A percentile compares a stretch with the other conserved stretches of the same genome.
phyloP scores from a whole-genome alignment of 305 asterid species.

The Fraxinus ornus region DNA sequence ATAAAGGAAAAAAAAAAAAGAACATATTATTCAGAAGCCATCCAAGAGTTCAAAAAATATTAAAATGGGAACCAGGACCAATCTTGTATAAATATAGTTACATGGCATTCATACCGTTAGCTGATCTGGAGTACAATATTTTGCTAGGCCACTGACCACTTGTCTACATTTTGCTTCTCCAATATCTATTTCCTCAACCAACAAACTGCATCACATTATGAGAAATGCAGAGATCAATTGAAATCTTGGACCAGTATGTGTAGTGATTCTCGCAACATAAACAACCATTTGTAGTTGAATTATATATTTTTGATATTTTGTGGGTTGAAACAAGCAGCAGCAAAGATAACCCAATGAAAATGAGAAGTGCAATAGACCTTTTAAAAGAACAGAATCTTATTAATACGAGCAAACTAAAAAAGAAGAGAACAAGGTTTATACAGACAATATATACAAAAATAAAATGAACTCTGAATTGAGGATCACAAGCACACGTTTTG shows the following conservation, averaged over 20 bases:
- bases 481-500: not conserved
- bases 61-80: constrained; percentile 12
- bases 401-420: not conserved
- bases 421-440: not conserved
- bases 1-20: constrained; percentile 14
- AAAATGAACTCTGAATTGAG: not conserved
- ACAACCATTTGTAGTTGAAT: not conserved
- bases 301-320: not conserved
- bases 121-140: constrained; percentile 74
- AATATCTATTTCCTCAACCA: constrained; percentile 97
- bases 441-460: constrained; percentile 1
- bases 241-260: not conserved
- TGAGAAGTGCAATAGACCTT: not conserved
- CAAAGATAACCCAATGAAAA: not conserved
- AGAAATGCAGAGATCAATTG: constrained; percentile 13
- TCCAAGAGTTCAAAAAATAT: constrained; percentile 6
- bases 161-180: constrained; percentile 90
- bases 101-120: constrained; percentile 52
- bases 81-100: constrained; percentile 4
- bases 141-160: constrained; percentile 96
- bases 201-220: constrained; percentile 51
- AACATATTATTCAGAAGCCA: not conserved
- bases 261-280: not conserved
- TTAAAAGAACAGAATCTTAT: not conserved
- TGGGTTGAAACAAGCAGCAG: not conserved